Evolutionary conservation across 1,139 yeast species (phyloP), one percentile per base, ranked within the genome.

Genomic region (Meyerozyma guilliermondii): DNA sequence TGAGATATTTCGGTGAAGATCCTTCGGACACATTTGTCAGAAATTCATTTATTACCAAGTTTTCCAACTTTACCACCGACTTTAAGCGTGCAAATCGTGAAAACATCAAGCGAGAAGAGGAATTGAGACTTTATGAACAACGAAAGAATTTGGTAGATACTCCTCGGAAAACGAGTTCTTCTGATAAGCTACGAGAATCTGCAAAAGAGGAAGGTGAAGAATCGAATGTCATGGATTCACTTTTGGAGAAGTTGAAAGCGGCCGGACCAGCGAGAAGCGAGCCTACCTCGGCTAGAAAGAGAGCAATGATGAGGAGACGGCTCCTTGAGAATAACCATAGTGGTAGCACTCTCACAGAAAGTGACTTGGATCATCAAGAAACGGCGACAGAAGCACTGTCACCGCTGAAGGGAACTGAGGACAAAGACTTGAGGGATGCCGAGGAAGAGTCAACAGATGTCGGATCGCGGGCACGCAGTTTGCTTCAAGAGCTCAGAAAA

Each of bases 1-100:
- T 85, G 91, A 75, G 77, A 53, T 79, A 74, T 51, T 86, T 84
- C 56, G 92, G 92, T 24, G 95, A 86, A 63, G 92, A 84, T 60
- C 78, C 87, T 1, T 66, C 68, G 23, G 94, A 86, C 60, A 63
- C 77, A 14, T 79, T 89, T 49, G 79, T 83, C 1, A 76, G 81
- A 45, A 76, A 78, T 46, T 66, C 81, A 1, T 91, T 92, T 58
- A 83, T 92, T 55, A 67, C 76, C 46, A 83, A 83, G 56, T 85
- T 92, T 58, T 67, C 88, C 4, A 76, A 78, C 44, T 92, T 92
- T 61, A 74, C 85, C 13, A 68, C 68, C 38, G 91, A 87, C 53
- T 92, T 84, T 66, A 83, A 80, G 58, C 79, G 80, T 52, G 95
- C 86, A 5, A 86, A 87, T 51, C 66, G 67, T 26, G 96, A 89